Conservation (phyloP, 192 early-diverging fungal species). For the Umbelopsis vinacea region DNA sequence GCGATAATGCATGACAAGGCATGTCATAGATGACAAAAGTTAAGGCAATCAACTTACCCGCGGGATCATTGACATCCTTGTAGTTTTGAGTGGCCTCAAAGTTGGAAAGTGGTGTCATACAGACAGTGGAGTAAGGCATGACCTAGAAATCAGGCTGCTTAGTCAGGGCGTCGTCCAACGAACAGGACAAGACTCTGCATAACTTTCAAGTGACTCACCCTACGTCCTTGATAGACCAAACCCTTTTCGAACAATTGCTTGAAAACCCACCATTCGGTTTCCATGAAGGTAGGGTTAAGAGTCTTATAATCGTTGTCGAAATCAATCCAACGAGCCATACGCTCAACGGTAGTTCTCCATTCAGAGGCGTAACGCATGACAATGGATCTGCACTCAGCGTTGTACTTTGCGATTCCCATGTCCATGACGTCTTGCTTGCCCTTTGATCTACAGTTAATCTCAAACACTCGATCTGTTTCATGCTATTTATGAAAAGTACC, state of each 20-base stretch:
- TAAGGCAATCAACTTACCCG: conserved; percentile 60
- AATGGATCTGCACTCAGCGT: conserved; percentile 94
- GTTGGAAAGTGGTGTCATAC: conserved; percentile 93
- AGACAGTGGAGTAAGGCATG: conserved; percentile 97
- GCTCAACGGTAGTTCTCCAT: conserved; percentile 93
- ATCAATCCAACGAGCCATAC: conserved; percentile 99
- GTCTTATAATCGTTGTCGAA: conserved; percentile 99
- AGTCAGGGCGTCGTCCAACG: background rate
- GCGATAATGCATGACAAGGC: background rate
- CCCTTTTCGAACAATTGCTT: conserved; percentile 94
- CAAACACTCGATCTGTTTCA: background rate
- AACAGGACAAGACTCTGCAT: background rate
- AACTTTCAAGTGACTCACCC: conserved; percentile 26
- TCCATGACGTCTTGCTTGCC: conserved; percentile 86
- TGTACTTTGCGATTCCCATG: conserved; percentile 98
- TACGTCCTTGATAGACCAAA: conserved; percentile 93
- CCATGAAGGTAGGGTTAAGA: conserved; percentile 95
- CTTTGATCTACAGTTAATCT: background rate
- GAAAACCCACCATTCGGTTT: conserved; percentile 99
- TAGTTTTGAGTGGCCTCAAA: conserved; percentile 97
- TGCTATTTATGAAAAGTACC: conserved; percentile 23
- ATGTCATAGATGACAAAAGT: no score
- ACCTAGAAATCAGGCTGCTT: conserved; percentile 43
- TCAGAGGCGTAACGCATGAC: conserved; percentile 95
- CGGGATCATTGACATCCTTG: conserved; percentile 96